A percentile compares a stretch with the other conserved stretches of the same genome.
Conservation (phyloP, 1,284 basidiomycete genomes). For the Omphalotus olearius region DNA sequence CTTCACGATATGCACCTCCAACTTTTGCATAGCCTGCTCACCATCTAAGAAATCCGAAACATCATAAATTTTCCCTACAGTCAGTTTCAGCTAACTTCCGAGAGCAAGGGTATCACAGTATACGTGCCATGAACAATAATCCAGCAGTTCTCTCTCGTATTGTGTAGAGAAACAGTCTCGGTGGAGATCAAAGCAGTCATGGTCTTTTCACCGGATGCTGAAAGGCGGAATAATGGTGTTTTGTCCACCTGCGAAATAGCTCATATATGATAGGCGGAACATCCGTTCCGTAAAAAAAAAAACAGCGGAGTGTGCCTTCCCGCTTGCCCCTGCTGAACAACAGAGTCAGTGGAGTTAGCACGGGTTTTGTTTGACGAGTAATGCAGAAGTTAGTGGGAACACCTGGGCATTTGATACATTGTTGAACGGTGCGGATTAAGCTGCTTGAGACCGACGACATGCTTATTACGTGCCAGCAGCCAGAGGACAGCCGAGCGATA, state of each 20-base stretch:
- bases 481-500: no score
- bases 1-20: background rate
- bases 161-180: slow-evolving; percentile 65
- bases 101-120: slow-evolving; percentile 11
- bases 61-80: slow-evolving; percentile 61
- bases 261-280: background rate
- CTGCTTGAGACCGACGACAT: no score
- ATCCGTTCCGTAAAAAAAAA: background rate
- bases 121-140: slow-evolving; percentile 80
- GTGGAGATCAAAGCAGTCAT: slow-evolving; percentile 34
- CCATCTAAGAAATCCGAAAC: slow-evolving; percentile 72
- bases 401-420: no score
- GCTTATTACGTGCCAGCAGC: no score
- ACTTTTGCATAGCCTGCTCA: slow-evolving; percentile 23
- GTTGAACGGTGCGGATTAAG: no score
- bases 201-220: background rate
- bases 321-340: background rate
- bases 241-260: background rate
- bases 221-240: background rate
- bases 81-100: slow-evolving; percentile 4
- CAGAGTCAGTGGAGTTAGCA: background rate
- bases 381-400: no score
- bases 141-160: slow-evolving; percentile 74
- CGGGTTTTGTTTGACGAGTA: background rate
- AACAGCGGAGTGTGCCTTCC: background rate